Conservation (phyloP, 2,329 filamentous ascomycete species). For the Botryotinia convoluta region DNA sequence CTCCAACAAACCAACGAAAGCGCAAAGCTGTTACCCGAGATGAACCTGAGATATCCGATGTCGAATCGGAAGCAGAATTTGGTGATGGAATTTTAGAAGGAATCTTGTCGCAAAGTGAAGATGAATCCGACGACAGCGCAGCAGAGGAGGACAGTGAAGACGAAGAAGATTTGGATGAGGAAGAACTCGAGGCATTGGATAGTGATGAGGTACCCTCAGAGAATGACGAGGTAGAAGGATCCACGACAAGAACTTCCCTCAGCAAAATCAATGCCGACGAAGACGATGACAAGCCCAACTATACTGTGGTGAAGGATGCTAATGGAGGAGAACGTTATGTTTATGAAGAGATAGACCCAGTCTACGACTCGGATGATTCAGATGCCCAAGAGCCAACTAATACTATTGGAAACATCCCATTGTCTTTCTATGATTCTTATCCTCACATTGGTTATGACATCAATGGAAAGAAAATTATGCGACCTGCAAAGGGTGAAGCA, state of each 20-base stretch:
- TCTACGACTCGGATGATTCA: slow-evolving; percentile 94
- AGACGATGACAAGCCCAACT: slow-evolving; percentile 47
- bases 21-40: slow-evolving; percentile 61
- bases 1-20: slow-evolving; percentile 44
- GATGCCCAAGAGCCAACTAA: slow-evolving; percentile 77
- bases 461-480: slow-evolving; percentile 97
- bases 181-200: slow-evolving; percentile 44
- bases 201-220: slow-evolving; percentile 50
- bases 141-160: slow-evolving; percentile 47
- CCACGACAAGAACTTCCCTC: slow-evolving; percentile 43
- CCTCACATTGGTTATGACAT: slow-evolving; percentile 99
- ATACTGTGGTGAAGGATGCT: slow-evolving; percentile 69
- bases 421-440: slow-evolving; percentile 95
- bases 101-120: slow-evolving; percentile 56
- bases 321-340: slow-evolving; percentile 89
- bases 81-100: slow-evolving; percentile 53
- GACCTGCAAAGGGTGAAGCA: slow-evolving; percentile 89
- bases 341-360: slow-evolving; percentile 89
- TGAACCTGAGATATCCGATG: slow-evolving; percentile 47
- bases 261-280: slow-evolving; percentile 42
- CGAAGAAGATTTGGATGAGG: slow-evolving; percentile 42
- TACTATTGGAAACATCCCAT: slow-evolving; percentile 91
- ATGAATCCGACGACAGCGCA: slow-evolving; percentile 55
- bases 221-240: slow-evolving; percentile 35
- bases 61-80: slow-evolving; percentile 61